A percentile compares a stretch with the other conserved stretches of the same genome.
Conservation (phyloP, 148 eudicot genomes). For the Limonium bicolor region DNA sequence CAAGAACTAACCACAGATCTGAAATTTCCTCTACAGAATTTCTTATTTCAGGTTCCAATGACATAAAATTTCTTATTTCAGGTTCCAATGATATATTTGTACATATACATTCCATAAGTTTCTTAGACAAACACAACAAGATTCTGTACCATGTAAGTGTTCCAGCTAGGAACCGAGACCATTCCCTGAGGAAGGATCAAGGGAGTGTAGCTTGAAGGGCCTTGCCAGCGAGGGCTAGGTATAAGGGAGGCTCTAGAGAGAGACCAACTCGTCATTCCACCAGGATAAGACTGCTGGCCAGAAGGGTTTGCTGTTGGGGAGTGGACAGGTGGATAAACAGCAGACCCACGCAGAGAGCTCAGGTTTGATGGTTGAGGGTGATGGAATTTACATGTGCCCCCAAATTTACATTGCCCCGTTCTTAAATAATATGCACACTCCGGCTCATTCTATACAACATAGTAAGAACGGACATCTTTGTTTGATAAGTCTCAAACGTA, state of each 20-base stretch:
- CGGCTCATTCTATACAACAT: constrained; percentile 30
- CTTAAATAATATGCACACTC: constrained; percentile 90
- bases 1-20: background rate
- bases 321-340: constrained; percentile 75
- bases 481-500: no score
- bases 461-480: background rate
- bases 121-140: constrained; percentile 3
- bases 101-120: no score
- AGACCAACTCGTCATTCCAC: constrained; percentile 53
- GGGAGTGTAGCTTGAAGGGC: constrained; percentile 72
- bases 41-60: no score
- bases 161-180: constrained; percentile 80
- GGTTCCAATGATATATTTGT: no score
- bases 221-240: constrained; percentile 83
- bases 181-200: constrained; percentile 75
- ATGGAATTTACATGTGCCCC: constrained; percentile 86
- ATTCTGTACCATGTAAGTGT: constrained; percentile 80
- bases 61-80: no score
- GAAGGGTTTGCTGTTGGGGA: constrained; percentile 75
- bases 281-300: constrained; percentile 69
- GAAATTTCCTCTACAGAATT: background rate
- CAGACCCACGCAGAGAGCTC: constrained; percentile 62
- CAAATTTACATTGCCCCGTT: constrained; percentile 94
- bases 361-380: constrained; percentile 87
- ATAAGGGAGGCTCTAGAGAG: constrained; percentile 63